Evolutionary conservation across 1,284 basidiomycete genomes (phyloP).

Genomic region (Ustilago cynodontis): DNA sequence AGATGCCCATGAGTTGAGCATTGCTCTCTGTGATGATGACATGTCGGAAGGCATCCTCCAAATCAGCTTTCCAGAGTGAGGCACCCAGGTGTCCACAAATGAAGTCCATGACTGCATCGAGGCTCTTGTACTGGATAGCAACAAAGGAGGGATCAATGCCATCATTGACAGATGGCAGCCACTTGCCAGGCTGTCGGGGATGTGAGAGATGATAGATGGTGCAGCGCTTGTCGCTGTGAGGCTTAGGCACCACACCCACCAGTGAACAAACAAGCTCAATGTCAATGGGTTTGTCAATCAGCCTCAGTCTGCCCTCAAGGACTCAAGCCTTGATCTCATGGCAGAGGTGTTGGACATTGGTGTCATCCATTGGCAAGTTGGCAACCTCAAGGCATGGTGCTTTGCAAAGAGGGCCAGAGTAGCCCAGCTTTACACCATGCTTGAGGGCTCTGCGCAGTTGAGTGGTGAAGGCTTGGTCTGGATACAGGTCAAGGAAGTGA

Average conservation of each 20-base stretch:
- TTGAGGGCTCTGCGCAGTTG: background rate
- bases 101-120: background rate
- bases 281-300: background rate
- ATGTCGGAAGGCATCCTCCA: no score
- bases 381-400: background rate
- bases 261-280: background rate
- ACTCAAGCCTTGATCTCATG: background rate
- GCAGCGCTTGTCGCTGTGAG: background rate
- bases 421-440: background rate
- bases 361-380: background rate
- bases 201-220: constrained; percentile 5
- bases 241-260: background rate
- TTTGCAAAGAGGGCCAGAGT: background rate
- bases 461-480: background rate
- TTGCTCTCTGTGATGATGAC: no score
- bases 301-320: background rate
- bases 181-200: background rate
- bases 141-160: background rate
- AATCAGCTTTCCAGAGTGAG: no score
- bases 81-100: no score
- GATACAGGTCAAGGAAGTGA: background rate
- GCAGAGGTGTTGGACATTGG: background rate
- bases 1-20: no score
- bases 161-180: background rate
- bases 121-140: background rate